Evolutionary conservation across 176 grass and related monocot genomes (phyloP).

Genomic region (Puccinellia tenuiflora): DNA sequence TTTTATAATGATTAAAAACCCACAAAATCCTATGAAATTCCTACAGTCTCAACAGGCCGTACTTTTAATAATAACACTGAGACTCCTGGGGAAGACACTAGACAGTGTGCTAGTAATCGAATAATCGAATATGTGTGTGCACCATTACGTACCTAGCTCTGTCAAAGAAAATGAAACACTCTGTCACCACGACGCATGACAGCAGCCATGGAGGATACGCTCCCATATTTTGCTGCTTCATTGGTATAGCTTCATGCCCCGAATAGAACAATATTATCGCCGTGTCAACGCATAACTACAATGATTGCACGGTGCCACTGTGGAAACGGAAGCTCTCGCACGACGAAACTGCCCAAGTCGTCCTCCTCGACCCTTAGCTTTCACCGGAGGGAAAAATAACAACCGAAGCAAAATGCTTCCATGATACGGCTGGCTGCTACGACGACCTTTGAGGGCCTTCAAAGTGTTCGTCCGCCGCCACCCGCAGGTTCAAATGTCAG

Average conservation of each 20-base stretch:
- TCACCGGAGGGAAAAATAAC: background rate
- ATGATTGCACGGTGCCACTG: background rate
- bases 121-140: background rate
- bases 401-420: background rate
- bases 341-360: background rate
- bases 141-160: background rate
- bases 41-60: no score
- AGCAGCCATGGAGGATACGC: background rate
- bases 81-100: no score
- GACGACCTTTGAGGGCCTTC: conserved; percentile 23
- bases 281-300: background rate
- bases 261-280: background rate
- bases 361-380: background rate
- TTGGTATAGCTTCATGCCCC: background rate
- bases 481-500: background rate
- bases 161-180: background rate
- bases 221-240: background rate
- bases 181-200: background rate
- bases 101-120: no score
- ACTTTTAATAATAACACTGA: no score
- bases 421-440: background rate
- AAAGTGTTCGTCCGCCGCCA: conserved; percentile 22
- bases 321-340: background rate
- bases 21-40: no score
- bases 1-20: no score